These are phyloP conservation scores for Craterostigma plantagineum DNA, from an alignment of 257 asterid species.

Conservation along the genomic window DNA sequence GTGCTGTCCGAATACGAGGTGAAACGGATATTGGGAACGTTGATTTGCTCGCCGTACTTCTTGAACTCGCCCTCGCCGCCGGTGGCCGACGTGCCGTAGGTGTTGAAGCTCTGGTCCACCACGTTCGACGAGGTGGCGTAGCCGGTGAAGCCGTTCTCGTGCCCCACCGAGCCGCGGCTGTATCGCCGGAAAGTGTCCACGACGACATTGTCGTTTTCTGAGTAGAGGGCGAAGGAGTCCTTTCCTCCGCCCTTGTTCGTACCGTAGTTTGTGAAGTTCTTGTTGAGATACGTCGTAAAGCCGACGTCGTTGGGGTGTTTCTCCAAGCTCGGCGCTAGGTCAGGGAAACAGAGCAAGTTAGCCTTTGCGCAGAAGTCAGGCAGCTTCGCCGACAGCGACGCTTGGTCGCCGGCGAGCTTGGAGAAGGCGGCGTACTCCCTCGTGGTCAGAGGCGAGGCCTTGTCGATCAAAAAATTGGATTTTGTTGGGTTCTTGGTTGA, in stretches of 20 bases:
- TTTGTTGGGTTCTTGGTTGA: conserved; percentile 20
- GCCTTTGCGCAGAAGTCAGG: conserved; percentile 41
- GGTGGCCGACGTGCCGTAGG: conserved; percentile 36
- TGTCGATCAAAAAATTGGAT: conserved; percentile 28
- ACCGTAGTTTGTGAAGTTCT: conserved; percentile 58
- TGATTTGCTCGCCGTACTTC: conserved; percentile 14
- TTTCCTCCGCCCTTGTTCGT: conserved; percentile 19
- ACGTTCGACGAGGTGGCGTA: conserved; percentile 27
- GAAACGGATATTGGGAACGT: conserved; percentile 35
- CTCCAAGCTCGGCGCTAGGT: conserved; percentile 20
- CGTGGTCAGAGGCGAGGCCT: conserved; percentile 41
- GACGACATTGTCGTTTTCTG: conserved; percentile 14
- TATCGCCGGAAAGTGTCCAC: conserved; percentile 41
- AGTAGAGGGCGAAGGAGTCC: conserved; percentile 37
- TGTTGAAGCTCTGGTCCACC: conserved; percentile 30
- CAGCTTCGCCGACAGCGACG: conserved; percentile 25
- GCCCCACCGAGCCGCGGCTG: conserved; percentile 37
- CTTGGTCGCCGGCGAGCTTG: conserved; percentile 18
- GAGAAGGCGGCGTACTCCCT: conserved; percentile 18
- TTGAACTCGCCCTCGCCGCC: conserved; percentile 38
- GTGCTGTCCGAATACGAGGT: conserved; percentile 34
- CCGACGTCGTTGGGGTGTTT: conserved; percentile 22
- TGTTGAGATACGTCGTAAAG: conserved; percentile 18
- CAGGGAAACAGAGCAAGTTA: conserved; percentile 40
- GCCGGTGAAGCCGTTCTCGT: conserved; percentile 22